Conservation (phyloP, 2,329 filamentous ascomycete genomes). For the Furcasterigmium sp. region DNA sequence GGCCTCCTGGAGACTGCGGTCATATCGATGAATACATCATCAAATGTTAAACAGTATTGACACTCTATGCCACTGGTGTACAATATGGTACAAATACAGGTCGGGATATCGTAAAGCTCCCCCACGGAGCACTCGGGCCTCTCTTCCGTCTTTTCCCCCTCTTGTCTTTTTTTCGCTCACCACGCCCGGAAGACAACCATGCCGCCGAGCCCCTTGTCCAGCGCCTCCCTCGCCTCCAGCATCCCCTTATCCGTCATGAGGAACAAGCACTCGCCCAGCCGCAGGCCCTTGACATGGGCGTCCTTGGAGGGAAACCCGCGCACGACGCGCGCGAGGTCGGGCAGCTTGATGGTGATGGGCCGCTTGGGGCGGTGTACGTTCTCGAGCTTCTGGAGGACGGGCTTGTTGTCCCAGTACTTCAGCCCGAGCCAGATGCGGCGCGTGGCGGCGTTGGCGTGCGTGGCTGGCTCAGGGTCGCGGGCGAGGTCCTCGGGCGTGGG, state of each 20-base stretch:
- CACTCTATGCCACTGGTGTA: background rate
- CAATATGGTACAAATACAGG: slow-evolving; percentile 5
- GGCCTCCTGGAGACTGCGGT: too few relatives aligned
- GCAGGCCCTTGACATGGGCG: slow-evolving; percentile 69
- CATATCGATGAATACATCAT: too few relatives aligned
- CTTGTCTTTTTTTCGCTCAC: slow-evolving; percentile 18
- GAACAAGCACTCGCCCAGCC: slow-evolving; percentile 78
- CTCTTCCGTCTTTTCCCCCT: background rate
- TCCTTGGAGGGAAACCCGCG: slow-evolving; percentile 61
- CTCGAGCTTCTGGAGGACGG: slow-evolving; percentile 64
- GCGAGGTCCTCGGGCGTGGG: slow-evolving; percentile 41
- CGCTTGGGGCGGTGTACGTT: slow-evolving; percentile 72
- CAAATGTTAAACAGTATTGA: background rate
- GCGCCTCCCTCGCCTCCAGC: slow-evolving; percentile 75
- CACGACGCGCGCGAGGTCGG: slow-evolving; percentile 58
- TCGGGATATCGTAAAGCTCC: background rate
- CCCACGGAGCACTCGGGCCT: background rate
- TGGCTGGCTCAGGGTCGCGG: slow-evolving; percentile 53
- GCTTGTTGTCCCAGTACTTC: slow-evolving; percentile 82
- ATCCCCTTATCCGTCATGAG: slow-evolving; percentile 72
- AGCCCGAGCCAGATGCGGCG: slow-evolving; percentile 82
- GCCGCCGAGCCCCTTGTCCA: slow-evolving; percentile 77
- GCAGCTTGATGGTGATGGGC: slow-evolving; percentile 59
- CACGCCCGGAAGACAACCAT: slow-evolving; percentile 68
- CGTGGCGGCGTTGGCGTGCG: slow-evolving; percentile 64